Conservation (phyloP, 352 stramenopile species). For the Globisporangium perplexum region DNA sequence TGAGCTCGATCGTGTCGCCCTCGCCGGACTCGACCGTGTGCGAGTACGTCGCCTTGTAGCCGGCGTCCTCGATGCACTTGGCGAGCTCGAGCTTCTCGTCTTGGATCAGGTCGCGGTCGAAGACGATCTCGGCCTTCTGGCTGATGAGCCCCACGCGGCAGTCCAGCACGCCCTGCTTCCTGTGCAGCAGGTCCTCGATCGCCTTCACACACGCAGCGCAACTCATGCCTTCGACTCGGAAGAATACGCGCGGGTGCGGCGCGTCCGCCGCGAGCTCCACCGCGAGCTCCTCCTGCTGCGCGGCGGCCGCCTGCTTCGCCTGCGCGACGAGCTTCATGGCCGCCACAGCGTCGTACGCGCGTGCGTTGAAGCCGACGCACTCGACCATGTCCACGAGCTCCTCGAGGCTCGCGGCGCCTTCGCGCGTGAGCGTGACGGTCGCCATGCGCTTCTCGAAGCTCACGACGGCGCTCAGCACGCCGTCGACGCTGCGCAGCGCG, state of each 20-base stretch:
- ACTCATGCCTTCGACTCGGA: slow-evolving; percentile 84
- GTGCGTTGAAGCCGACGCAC: slow-evolving; percentile 61
- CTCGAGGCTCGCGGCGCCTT: slow-evolving; percentile 44
- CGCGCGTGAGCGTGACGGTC: slow-evolving; percentile 41
- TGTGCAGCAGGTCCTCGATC: slow-evolving; percentile 74
- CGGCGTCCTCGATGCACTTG: slow-evolving; percentile 66
- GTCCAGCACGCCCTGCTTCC: slow-evolving; percentile 57
- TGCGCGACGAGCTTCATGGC: slow-evolving; percentile 45
- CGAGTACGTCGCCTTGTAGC: slow-evolving; percentile 75
- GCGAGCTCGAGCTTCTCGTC: slow-evolving; percentile 40
- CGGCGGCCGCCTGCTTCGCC: slow-evolving; percentile 28
- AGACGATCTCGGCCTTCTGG: slow-evolving; percentile 81
- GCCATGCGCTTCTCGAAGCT: slow-evolving; percentile 68
- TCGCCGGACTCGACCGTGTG: slow-evolving; percentile 70
- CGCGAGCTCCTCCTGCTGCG: slow-evolving; percentile 22
- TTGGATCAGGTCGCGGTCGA: slow-evolving; percentile 65
- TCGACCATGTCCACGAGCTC: slow-evolving; percentile 75
- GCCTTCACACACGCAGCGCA: slow-evolving; percentile 84
- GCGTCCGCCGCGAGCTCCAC: slow-evolving; percentile 26
- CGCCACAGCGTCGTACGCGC: slow-evolving; percentile 46
- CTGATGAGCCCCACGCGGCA: slow-evolving; percentile 82
- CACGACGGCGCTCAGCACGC: slow-evolving; percentile 64
- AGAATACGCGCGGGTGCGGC: slow-evolving; percentile 63
- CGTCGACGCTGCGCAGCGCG: slow-evolving; percentile 69
- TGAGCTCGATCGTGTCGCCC: slow-evolving; percentile 75